Evolutionary conservation across 2,329 filamentous ascomycete genomes (phyloP), one percentile per base, ranked within the genome.

Genomic region (Epichloe baconii): DNA sequence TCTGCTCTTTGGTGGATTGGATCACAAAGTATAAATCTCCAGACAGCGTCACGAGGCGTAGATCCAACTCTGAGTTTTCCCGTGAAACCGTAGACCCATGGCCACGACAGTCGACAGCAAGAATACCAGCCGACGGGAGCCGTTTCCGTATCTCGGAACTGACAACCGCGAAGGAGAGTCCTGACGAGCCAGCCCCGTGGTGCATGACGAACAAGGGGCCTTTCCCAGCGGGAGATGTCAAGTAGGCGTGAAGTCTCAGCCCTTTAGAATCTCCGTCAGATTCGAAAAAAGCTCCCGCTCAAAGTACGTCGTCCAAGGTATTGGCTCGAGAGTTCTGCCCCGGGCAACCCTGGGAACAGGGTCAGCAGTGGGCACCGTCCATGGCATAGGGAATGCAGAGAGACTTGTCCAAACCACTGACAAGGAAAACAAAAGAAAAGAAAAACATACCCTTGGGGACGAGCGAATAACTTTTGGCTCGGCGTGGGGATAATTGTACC

Each of bases 151-250:
- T 81, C 64, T 94, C 86, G 44, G 80, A 76, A 2, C 84, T 81
- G 54, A 95, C 81, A 4, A 88, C 75, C 5, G 90, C 90, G 68
- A 97, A 98, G 2, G 89, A 95, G 53, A 97, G 78, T 6, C 86
- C 94, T 0, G 90, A 95, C 4, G 90, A 95, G 15, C 93, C 93
- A 41, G 88, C 93, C 40, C 93, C 93, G 68, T 98, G 93, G 64
- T 98, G 93, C 69, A 86, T 88, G 53, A 97, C 85, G 66, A 98
- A 90, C 5, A 98, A 73, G 0, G 91, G 89, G 0, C 85, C 87
- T 54, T 78, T 77, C 38, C 77, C 82, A 42, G 77, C 76, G 8
- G 91, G 90, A 1, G 89, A 88, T 19, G 82, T 95, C 43, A 97
- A 74, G 66, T 97, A 97, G 52, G 80, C 86, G 71, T 98, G 93